These are phyloP conservation scores for Serendipita sp. DNA, from an alignment of 768 basidiomycete genomes.

Conservation along the genomic window DNA sequence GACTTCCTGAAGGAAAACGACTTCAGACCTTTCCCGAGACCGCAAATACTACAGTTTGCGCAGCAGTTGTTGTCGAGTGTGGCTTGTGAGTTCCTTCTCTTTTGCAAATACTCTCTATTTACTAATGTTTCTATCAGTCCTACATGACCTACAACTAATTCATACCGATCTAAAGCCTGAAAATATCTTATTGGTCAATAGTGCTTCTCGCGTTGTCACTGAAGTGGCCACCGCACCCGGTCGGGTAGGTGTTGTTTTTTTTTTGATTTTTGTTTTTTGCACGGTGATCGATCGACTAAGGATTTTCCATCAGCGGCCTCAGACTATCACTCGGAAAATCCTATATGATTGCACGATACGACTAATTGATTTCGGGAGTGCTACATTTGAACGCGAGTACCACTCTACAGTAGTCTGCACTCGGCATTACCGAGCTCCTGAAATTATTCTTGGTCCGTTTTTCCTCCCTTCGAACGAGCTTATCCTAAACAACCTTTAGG, in stretches of 20 bases:
- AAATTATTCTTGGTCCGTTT: constrained; percentile 87
- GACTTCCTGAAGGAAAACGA: constrained; percentile 98
- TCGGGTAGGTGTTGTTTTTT: background rate
- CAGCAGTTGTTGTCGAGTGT: constrained; percentile 82
- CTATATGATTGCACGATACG: constrained; percentile 43
- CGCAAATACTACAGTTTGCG: constrained; percentile 93
- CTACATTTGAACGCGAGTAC: constrained; percentile 95
- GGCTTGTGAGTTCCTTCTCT: constrained; percentile 49
- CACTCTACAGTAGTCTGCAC: constrained; percentile 97
- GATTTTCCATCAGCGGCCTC: constrained; percentile 1
- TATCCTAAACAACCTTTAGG: constrained; percentile 30
- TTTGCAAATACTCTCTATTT: background rate
- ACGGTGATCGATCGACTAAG: background rate
- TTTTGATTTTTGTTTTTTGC: too few relatives aligned
- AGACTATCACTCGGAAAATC: background rate
- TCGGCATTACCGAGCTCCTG: constrained; percentile 94
- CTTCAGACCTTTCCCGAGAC: constrained; percentile 88
- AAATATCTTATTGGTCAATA: constrained; percentile 88
- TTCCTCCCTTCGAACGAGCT: constrained; percentile 7
- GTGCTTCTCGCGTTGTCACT: constrained; percentile 30
- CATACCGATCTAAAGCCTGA: constrained; percentile 99
- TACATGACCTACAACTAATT: constrained; percentile 78
- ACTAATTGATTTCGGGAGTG: constrained; percentile 95
- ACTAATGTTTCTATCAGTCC: constrained; percentile 34
- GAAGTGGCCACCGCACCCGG: constrained; percentile 4